Percentiles rank a stretch among this genome's conserved stretches.
Evolutionary conservation across 1,139 yeast species (phyloP).

Genomic region (Candida glucosophila): DNA sequence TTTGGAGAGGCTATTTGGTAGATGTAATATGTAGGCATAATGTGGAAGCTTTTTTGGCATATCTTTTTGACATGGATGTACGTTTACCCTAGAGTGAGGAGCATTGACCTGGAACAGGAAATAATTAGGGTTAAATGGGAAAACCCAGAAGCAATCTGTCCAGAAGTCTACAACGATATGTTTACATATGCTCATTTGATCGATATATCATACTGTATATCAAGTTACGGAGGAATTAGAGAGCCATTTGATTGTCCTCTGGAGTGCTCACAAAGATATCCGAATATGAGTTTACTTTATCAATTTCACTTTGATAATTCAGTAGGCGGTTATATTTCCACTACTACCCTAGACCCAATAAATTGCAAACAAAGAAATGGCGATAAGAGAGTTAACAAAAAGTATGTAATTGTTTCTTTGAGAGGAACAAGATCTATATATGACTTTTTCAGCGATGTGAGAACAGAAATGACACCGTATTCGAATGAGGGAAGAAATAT

Average conservation of each 20-base stretch:
- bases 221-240: conserved; percentile 22
- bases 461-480: conserved; percentile 29
- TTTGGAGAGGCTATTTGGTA: too few species aligned
- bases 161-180: conserved; percentile 18
- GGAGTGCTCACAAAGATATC: conserved; percentile 30
- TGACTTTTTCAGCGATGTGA: conserved; percentile 38
- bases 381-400: conserved; percentile 10
- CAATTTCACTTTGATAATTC: conserved; percentile 41
- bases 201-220: conserved; percentile 43
- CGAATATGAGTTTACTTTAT: conserved; percentile 30
- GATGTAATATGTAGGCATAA: too few species aligned
- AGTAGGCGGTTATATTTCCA: conserved; percentile 32
- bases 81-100: too few species aligned
- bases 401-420: conserved; percentile 31
- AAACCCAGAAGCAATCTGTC: conserved; percentile 12
- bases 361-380: conserved; percentile 2
- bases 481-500: conserved; percentile 16
- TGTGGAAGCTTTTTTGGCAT: too few species aligned
- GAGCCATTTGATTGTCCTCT: conserved; percentile 40
- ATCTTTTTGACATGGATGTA: too few species aligned
- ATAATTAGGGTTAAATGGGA: too few species aligned
- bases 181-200: conserved; percentile 39
- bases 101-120: too few species aligned
- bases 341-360: conserved; percentile 21
- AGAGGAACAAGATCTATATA: conserved; percentile 42